Percentiles rank a stretch among this genome's conserved stretches.
Evolutionary conservation across 108 stramenopile genomes (phyloP).

Genomic region (Discostella pseudostelligera): DNA sequence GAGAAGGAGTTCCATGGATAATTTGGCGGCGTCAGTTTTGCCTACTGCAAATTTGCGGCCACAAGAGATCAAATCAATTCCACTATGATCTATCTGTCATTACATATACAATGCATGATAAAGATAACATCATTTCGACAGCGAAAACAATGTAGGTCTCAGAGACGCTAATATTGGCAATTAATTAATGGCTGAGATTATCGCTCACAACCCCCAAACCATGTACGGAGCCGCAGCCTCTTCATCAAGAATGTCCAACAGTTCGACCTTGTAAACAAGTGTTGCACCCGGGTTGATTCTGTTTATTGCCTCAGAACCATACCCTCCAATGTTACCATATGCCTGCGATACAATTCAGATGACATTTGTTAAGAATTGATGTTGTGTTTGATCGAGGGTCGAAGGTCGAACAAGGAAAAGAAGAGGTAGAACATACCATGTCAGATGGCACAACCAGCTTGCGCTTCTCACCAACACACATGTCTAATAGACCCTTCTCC

Average conservation of each 20-base stretch:
- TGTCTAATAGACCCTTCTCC: slow-evolving; percentile 81
- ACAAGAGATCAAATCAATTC: too few species aligned
- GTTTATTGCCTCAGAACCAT: slow-evolving; percentile 17
- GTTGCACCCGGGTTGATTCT: slow-evolving; percentile 36
- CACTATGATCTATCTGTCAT: not conserved
- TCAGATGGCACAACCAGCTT: slow-evolving; percentile 81
- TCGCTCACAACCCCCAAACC: slow-evolving; percentile 28
- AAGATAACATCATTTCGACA: too few species aligned
- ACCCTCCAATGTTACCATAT: slow-evolving; percentile 66
- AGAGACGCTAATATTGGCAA: too few species aligned
- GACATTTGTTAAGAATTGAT: too few species aligned
- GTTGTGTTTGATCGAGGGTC: too few species aligned
- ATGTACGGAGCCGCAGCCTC: slow-evolving; percentile 23
- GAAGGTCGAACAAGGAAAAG: too few species aligned
- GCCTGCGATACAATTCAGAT: slow-evolving; percentile 31
- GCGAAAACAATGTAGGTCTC: too few species aligned
- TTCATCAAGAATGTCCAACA: slow-evolving; percentile 30
- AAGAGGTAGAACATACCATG: slow-evolving; percentile 38
- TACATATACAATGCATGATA: too few species aligned
- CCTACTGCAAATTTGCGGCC: too few species aligned
- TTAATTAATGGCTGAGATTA: too few species aligned
- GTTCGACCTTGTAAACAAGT: slow-evolving; percentile 37
- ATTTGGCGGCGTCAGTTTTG: too few species aligned
- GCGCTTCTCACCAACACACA: slow-evolving; percentile 88
- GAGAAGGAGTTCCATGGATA: slow-evolving; percentile 40